phyloP scores from a whole-genome alignment of 1,284 basidiomycete genomes.

The Microbotryomycetes sp. region DNA sequence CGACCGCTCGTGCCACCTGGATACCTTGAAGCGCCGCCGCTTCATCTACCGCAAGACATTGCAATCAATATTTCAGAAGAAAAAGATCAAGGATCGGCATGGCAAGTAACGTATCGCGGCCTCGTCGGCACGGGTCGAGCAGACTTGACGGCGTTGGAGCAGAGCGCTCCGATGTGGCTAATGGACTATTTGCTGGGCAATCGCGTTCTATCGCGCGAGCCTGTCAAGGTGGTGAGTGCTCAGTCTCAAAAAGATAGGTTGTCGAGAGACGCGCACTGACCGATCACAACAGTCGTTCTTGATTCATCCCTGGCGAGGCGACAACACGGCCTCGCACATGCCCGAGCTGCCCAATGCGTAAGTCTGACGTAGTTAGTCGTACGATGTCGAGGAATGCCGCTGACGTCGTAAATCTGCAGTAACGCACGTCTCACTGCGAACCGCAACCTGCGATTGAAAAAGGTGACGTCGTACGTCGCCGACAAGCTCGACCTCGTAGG shows the following conservation, averaged over 20 bases:
- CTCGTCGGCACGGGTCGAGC: constrained; percentile 55
- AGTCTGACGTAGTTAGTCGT: constrained; percentile 39
- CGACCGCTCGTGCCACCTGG: constrained; percentile 62
- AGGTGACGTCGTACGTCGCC: constrained; percentile 75
- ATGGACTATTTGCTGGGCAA: constrained; percentile 68
- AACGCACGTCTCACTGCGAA: constrained; percentile 84
- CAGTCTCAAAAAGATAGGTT: neutral
- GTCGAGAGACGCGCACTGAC: constrained; percentile 18
- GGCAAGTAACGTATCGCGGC: constrained; percentile 66
- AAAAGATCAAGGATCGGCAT: constrained; percentile 59
- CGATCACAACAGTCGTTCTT: constrained; percentile 59
- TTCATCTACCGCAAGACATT: constrained; percentile 58
- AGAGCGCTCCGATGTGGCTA: constrained; percentile 76
- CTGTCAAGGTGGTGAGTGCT: constrained; percentile 52
- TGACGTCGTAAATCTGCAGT: constrained; percentile 50
- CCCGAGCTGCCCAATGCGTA: constrained; percentile 70
- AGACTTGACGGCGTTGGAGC: constrained; percentile 65
- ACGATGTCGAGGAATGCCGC: no score
- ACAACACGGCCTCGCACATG: constrained; percentile 51
- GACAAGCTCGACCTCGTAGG: constrained; percentile 66
- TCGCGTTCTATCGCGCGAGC: constrained; percentile 50
- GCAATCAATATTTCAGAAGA: constrained; percentile 77
- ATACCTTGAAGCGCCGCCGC: constrained; percentile 61
- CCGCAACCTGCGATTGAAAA: constrained; percentile 72
- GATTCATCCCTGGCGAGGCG: constrained; percentile 64